phyloP scores from a whole-genome alignment of 1,284 basidiomycete genomes.

The Laetiporus sulphureus region DNA sequence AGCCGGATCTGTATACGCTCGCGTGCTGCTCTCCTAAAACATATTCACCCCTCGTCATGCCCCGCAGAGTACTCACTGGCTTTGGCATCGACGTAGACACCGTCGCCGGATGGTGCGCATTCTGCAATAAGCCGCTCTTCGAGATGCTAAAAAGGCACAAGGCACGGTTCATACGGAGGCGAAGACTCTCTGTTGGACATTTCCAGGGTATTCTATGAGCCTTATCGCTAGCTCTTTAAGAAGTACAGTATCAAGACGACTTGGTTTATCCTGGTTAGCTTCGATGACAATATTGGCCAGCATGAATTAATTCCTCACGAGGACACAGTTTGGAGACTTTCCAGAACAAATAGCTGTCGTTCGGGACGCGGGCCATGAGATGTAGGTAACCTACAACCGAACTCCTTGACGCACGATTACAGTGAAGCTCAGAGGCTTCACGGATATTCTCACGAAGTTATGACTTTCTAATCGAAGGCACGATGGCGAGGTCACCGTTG shows the following conservation, averaged over 20 bases:
- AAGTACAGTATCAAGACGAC: constrained; percentile 64
- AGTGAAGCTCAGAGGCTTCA: constrained; percentile 75
- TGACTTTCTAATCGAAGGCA: not conserved
- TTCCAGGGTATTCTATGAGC: constrained; percentile 37
- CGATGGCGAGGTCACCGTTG: not conserved
- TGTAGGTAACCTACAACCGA: too few relatives aligned
- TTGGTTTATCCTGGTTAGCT: constrained; percentile 64
- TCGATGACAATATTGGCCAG: not conserved
- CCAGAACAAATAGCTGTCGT: constrained; percentile 57
- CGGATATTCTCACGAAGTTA: constrained; percentile 68
- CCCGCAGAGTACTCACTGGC: constrained; percentile 25
- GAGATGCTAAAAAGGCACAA: constrained; percentile 17
- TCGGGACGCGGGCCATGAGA: constrained; percentile 63
- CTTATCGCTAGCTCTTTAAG: constrained; percentile 43
- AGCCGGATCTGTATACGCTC: too few relatives aligned
- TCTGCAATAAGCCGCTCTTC: not conserved
- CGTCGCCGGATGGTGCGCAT: constrained; percentile 24
- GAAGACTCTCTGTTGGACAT: constrained; percentile 63
- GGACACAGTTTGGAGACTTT: constrained; percentile 70
- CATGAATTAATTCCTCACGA: constrained; percentile 15
- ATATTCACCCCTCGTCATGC: too few relatives aligned
- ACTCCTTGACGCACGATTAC: too few relatives aligned
- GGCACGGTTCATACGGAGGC: constrained; percentile 67
- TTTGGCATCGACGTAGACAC: constrained; percentile 31
- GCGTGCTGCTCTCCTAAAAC: not conserved